Percentiles rank a stretch among this genome's conserved stretches.
phyloP scores from a whole-genome alignment of 495 filamentous ascomycete species.

The Cenococcum geophilum region DNA sequence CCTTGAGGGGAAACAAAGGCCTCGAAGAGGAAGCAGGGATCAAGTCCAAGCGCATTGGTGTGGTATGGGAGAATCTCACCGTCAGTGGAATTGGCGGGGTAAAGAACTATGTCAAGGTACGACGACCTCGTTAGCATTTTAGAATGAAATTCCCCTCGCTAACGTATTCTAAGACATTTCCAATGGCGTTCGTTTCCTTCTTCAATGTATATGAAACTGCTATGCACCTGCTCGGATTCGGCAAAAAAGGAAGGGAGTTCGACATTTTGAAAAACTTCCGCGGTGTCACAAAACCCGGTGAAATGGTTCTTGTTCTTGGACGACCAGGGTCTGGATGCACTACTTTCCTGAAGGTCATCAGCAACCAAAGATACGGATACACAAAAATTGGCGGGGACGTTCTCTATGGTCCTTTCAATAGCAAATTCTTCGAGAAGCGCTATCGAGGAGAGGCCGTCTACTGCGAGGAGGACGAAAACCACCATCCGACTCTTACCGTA shows the following conservation, averaged over 20 bases:
- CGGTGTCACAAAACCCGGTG: conserved; percentile 64
- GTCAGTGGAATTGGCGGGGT: conserved; percentile 72
- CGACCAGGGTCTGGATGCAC: conserved; percentile 83
- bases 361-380: conserved; percentile 75
- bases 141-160: neutral
- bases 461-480: conserved; percentile 77
- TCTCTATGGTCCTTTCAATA: conserved; percentile 66
- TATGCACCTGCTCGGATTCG: conserved; percentile 52
- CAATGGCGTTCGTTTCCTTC: conserved; percentile 71
- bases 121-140: neutral
- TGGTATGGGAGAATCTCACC: conserved; percentile 71
- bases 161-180: conserved; percentile 55
- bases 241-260: conserved; percentile 57
- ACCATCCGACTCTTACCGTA: conserved; percentile 75
- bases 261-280: conserved; percentile 55
- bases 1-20: conserved; percentile 59
- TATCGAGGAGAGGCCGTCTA: conserved; percentile 83
- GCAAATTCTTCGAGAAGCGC: conserved; percentile 52
- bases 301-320: conserved; percentile 87
- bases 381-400: conserved; percentile 72
- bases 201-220: conserved; percentile 61
- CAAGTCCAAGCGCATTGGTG: conserved; percentile 60
- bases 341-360: conserved; percentile 78
- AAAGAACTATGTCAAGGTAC: conserved; percentile 59
- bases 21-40: conserved; percentile 73